Percentiles rank a stretch among this genome's conserved stretches.
phyloP scores from a whole-genome alignment of 805 yeast genomes.

The Cyberlindnera meyerae region DNA sequence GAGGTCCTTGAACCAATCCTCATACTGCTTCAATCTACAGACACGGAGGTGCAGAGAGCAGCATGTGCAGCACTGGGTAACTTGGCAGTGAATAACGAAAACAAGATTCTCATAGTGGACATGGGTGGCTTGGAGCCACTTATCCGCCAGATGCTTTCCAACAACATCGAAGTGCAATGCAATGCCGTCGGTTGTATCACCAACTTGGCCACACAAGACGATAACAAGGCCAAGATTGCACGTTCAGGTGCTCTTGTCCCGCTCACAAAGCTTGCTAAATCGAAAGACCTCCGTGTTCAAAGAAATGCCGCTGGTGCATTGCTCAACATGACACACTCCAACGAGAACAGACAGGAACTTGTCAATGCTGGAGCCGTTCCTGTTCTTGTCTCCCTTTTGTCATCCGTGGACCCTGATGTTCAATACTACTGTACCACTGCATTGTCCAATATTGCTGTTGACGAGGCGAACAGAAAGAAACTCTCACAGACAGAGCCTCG shows the following conservation, averaged over 20 bases:
- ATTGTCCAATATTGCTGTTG: slow-evolving; percentile 93
- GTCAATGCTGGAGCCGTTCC: slow-evolving; percentile 99
- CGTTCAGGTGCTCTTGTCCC: slow-evolving; percentile 94
- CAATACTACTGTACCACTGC: slow-evolving; percentile 99
- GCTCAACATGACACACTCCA: slow-evolving; percentile 96
- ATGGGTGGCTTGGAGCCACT: slow-evolving; percentile 98
- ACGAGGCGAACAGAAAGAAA: slow-evolving; percentile 82
- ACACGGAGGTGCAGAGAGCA: slow-evolving; percentile 94
- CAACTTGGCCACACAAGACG: slow-evolving; percentile 96
- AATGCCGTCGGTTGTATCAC: slow-evolving; percentile 99
- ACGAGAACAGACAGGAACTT: slow-evolving; percentile 91
- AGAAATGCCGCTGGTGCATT: slow-evolving; percentile 98
- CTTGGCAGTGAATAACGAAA: slow-evolving; percentile 92
- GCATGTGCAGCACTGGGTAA: slow-evolving; percentile 99
- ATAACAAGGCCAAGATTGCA: slow-evolving; percentile 93
- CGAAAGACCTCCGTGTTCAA: slow-evolving; percentile 92
- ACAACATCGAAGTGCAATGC: slow-evolving; percentile 97
- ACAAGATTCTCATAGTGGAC: slow-evolving; percentile 88
- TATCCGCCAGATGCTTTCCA: slow-evolving; percentile 95
- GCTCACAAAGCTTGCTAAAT: slow-evolving; percentile 87
- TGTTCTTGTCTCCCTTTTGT: slow-evolving; percentile 79
- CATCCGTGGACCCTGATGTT: slow-evolving; percentile 90
- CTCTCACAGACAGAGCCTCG: slow-evolving; percentile 90
- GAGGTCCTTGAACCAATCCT: slow-evolving; percentile 93
- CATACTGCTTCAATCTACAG: slow-evolving; percentile 77